Evolutionary conservation across 345 rosid genomes (phyloP), one percentile per base, ranked within the genome.

Genomic region (Nasturtium officinale): DNA sequence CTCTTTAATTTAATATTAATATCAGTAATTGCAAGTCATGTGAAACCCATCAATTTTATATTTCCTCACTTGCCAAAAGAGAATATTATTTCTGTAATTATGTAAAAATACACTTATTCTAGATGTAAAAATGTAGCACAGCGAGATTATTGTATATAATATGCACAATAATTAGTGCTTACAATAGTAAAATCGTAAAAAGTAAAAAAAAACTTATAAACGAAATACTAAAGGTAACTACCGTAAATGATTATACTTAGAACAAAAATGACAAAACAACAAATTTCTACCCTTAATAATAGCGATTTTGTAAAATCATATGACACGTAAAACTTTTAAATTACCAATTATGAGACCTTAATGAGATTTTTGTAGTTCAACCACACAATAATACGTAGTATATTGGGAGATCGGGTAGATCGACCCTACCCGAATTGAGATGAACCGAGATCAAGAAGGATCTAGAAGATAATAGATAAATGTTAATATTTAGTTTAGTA

Each of bases 1-100:
- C 61, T 9, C 60, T 64, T 77, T 50, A 63, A 51, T 64, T 65
- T 62, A 76, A 69, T 62, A 43, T 54, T 56, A 54, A 37, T 60
- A 46, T 69, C 60, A 62, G 25, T 68, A 61, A 61, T 76, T 69
- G 59, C 13, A 60, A 46, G 61, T 63, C 80, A 77, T 77, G 80
- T 64, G 80, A 77, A 77, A 70, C 72, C 80, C 67, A 77, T 48
- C 38, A 20, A 26, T 21, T 54, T 70, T 56, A 48, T 38, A 16
- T 70, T 62, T 75, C 33, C 35, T 70, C 72, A 69, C 72, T 77
- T 30, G 55, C 67, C 60, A 51, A 12, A 70, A 37, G 66, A 70
- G 71, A 70, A 61, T 62, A 69, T 68, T 52, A 58, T 58, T 61
- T 68, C 1, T n/a, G 43, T 59, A 32, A 40, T 52, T 43, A 32